Evolutionary conservation across 1,284 basidiomycete genomes (phyloP).

Genomic region (Tilletia walkeri): DNA sequence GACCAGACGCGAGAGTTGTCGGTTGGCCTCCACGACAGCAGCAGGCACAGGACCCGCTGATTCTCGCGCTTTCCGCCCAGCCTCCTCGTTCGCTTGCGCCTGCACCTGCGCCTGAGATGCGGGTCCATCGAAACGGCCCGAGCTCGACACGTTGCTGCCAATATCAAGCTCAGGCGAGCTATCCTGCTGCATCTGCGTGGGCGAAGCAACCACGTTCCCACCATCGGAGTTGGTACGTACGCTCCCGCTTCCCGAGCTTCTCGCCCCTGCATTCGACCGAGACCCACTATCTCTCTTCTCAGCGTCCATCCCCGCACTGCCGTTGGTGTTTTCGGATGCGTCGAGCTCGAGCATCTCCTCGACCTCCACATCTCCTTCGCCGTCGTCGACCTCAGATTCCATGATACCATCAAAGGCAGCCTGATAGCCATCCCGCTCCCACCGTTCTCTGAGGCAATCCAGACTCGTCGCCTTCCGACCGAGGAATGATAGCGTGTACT

Average conservation of each 20-base stretch:
- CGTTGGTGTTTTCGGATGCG: background rate
- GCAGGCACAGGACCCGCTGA: background rate
- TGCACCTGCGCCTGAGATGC: background rate
- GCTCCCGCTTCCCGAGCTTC: background rate
- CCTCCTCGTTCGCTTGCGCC: background rate
- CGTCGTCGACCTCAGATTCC: conserved; percentile 30
- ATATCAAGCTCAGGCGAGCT: conserved; percentile 9
- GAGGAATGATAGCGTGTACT: conserved; percentile 59
- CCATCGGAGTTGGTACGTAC: background rate
- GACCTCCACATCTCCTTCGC: conserved; percentile 22
- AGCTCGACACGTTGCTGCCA: background rate
- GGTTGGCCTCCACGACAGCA: background rate
- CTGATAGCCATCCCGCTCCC: conserved; percentile 36
- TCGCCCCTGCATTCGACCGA: background rate
- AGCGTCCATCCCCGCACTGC: background rate
- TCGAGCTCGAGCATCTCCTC: conserved; percentile 18
- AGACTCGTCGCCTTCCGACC: conserved; percentile 60
- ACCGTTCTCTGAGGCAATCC: conserved; percentile 50
- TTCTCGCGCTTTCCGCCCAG: background rate
- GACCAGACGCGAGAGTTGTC: background rate
- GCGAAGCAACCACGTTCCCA: background rate
- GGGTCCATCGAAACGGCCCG: conserved; percentile 8
- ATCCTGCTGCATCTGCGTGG: conserved; percentile 6
- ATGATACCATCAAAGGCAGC: conserved; percentile 27
- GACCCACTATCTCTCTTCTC: background rate